Base-by-base conservation (phyloP, 2,329 filamentous ascomycete species). In the Fusarium succisae region DNA sequence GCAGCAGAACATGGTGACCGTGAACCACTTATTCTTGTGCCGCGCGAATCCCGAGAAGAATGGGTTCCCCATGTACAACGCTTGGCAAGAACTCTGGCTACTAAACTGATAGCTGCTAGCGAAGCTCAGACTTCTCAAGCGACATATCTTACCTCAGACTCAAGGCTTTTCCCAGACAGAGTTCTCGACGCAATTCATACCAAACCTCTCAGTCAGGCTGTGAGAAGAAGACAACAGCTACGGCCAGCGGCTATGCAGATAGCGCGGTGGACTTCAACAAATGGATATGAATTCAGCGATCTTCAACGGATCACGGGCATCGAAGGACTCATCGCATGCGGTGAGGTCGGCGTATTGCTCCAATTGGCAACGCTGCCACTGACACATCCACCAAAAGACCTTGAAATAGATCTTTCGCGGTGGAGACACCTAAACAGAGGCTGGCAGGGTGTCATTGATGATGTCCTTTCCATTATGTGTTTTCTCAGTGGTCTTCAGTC, bases 241-340 rank as follows among this genome's bases (percentile, higher is more conserved):
- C 50, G 50, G 10, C 66, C 65, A 12, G 45, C 48, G 3, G 56
- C 69, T 35, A 69, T 69, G 39, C 51, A 65, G 10, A 44, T 65
- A 15, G 15, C 39, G 3, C 69, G 65, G 12, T 69, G 65, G 66
- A 64, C 39, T 0, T 30, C 15, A 2, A 47, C 37, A 1, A n/a
- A 17, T 11, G 11, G 5, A 13, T 39, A 54, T 22, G 14, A 18
- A 9, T 54, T 9, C 17, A 24, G 10, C 26, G 12, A 1, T n/a
- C 7, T 17, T 1, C 15, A 37, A 4, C 50, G 64, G 1, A 5
- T 47, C 0, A n/a, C 17, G 5, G 65, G 51, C 0, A 69, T 69
- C 15, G 47, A 64, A 12, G 66, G 65, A 10, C 48, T 69, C 1
- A 70, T 69, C 10, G 51, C 65, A 2, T 70, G 66, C 2, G 65